Base-by-base conservation (phyloP, 2,329 filamentous ascomycete genomes). In the Monilinia fructigena region DNA sequence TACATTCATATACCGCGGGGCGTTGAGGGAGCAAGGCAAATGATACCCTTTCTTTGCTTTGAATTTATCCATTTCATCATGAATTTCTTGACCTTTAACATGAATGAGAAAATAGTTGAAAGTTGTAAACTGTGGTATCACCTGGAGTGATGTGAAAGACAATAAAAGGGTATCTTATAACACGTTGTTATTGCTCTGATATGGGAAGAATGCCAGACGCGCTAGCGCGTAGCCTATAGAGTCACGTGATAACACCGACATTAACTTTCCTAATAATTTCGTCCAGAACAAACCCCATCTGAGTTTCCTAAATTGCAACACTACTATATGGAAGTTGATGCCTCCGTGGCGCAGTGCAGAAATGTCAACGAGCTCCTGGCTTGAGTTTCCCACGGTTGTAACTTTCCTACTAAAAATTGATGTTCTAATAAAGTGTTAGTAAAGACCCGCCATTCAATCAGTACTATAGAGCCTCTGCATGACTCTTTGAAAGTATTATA, bases 1-100 rank as follows among this genome's bases (percentile, higher is more conserved):
- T 47, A 40, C 5, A 50, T 60, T 64, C 20, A 50, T n/a, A 61
- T 61, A 61, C 31, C 63, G 26, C 23, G 63, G 45, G 47, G 54
- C 63, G 54, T 65, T 65, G 31, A 40, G n/a, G 55, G 63, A 40
- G 55, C 47, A 65, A 65, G 63, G 55, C 55, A 65, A 65, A 61
- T 54, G 20, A 54, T 61, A 61, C 35, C 55, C 38, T 61, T 47
- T 47, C 35, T 66, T 66, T 61, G 63, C 48, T 61, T 61, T 66
- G 63, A 47, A 61, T 42, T 26, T 11, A 26, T 18, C 1, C 14
- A 42, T 26, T 35, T 26, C 5, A 62, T 54, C 35, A 16, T 4
- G 45, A 54, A n/a, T n/a, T 12, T 4, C 3, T 12, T 20, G n/a
- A 66, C 11, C 8, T 10, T n/a, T 14, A 63, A 28, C n/a, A 1